These are phyloP conservation scores for Pterocarpus macrocarpus DNA, from an alignment of 306 rosid species.

Conservation along the genomic window DNA sequence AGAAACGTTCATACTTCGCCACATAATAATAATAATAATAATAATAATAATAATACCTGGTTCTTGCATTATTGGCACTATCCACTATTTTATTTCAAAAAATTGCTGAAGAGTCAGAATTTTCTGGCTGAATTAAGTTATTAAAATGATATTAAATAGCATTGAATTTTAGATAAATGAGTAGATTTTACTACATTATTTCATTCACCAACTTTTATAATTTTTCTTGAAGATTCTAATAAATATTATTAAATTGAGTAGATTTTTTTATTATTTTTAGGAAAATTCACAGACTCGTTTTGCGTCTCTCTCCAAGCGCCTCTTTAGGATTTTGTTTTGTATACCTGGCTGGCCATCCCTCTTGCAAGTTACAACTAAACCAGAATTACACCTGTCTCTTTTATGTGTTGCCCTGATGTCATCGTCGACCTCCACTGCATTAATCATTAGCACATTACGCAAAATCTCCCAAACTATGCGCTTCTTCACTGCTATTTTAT, in stretches of 20 bases:
- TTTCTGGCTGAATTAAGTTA: no score
- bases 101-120: no score
- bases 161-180: no score
- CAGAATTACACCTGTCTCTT: background rate
- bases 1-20: no score
- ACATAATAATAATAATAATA: no score
- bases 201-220: no score
- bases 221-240: no score
- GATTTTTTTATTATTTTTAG: background rate
- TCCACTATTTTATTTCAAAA: background rate
- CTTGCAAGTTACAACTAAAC: background rate
- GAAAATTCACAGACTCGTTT: no score
- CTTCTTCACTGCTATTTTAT: background rate
- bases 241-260: no score
- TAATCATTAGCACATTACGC: slow-evolving; percentile 30
- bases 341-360: background rate
- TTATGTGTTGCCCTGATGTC: slow-evolving; percentile 28
- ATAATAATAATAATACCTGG: background rate
- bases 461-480: background rate
- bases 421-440: background rate
- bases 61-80: background rate
- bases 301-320: background rate
- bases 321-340: background rate
- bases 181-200: no score
- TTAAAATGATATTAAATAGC: no score